Conservation (phyloP, 257 asterid species). For the Pogostemon cablin region DNA sequence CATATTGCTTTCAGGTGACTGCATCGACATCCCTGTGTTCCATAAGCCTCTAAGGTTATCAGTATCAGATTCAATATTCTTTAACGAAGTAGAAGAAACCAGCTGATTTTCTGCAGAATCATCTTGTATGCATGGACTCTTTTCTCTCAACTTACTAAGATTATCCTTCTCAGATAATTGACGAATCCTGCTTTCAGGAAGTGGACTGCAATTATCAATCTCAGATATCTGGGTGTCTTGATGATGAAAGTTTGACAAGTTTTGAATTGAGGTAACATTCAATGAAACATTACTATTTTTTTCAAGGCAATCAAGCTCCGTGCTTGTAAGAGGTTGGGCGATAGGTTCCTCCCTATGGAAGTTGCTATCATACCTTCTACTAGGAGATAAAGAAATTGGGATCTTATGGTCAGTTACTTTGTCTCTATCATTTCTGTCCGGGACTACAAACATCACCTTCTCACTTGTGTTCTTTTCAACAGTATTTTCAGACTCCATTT, state of each 20-base stretch:
- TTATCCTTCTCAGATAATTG: constrained; percentile 38
- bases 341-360: constrained; percentile 24
- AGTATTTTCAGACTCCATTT: constrained; percentile 30
- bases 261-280: constrained; percentile 31
- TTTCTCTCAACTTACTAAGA: constrained; percentile 31
- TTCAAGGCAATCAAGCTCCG: constrained; percentile 26
- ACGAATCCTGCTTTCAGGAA: constrained; percentile 30
- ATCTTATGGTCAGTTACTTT: constrained; percentile 32
- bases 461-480: constrained; percentile 36
- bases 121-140: constrained; percentile 33
- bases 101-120: constrained; percentile 30
- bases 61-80: constrained; percentile 33
- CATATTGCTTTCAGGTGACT: constrained; percentile 32
- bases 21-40: constrained; percentile 35
- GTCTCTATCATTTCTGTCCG: constrained; percentile 34
- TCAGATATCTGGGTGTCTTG: constrained; percentile 37
- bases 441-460: constrained; percentile 35
- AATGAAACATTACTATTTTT: constrained; percentile 18
- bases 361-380: constrained; percentile 28
- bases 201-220: constrained; percentile 31
- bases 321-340: constrained; percentile 29
- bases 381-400: constrained; percentile 25
- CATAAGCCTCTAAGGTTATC: constrained; percentile 27
- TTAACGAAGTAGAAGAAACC: constrained; percentile 27
- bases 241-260: constrained; percentile 32